Base-by-base conservation (phyloP, 2,329 filamentous ascomycete species). In the Sphaerulina vaccinii region DNA sequence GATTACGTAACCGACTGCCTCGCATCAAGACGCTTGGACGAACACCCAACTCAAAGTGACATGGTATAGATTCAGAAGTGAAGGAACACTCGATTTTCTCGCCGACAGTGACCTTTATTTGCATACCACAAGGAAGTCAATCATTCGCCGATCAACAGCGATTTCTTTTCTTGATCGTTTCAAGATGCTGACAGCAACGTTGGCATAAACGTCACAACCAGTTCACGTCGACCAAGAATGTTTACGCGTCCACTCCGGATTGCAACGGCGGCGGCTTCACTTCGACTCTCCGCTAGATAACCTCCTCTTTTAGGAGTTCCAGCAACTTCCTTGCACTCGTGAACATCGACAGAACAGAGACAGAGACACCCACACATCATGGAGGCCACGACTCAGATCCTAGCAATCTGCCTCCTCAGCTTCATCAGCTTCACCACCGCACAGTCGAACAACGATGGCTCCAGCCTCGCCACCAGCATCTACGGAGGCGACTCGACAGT, bases 401-500 rank as follows among this genome's bases (percentile, higher is more conserved):
- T 49, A 19, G 27, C 18, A 8, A 21, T 21, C 27, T 32, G 36
- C 45, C 23, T 50, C 11, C 32, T 44, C 27, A n/a, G n/a, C n/a
- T 9, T 10, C 9, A 10, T 13, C 27, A 13, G 9, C 27, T 29
- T 29, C 27, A 29, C 27, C 27, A 29, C 27, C 27, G 27, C 27
- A 9, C 27, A 29, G 27, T 29, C 16, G 36, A 35, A 13, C 37
- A 33, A 41, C 21, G 45, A 41, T 35, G 45, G 45, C 36, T 36
- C 37, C 38, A 36, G 32, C 11, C 35, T 22, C 22, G 27, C 36
- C 8, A 16, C 23, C 19, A 32, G 23, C 19, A 49, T 49, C 13
- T 49, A 49, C n/a, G 35, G 22, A 1, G 35, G n/a, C 2, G 23
- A 33, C 33, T 50, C 48, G 18, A 39, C 29, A 29, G 15, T 32